These are phyloP conservation scores for Citrullus amarus DNA, from an alignment of 306 rosid species.

Conservation along the genomic window DNA sequence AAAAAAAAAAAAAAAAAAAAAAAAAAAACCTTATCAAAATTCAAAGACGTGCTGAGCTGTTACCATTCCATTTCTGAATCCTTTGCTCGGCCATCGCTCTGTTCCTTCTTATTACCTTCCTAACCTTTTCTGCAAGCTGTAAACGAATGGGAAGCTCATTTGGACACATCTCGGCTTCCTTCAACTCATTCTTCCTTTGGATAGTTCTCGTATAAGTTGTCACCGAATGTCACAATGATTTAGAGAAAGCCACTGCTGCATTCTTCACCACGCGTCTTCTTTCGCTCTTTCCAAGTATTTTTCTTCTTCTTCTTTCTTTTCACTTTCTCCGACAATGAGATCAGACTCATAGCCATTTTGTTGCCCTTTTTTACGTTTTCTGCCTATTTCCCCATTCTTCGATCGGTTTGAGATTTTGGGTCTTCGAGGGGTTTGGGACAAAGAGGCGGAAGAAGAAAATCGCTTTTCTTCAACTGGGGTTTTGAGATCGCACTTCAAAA, in stretches of 20 bases:
- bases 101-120: slow-evolving; percentile 15
- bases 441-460: neutral
- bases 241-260: slow-evolving; percentile 32
- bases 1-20: no score
- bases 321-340: slow-evolving; percentile 45
- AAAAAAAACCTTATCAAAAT: slow-evolving; percentile 12
- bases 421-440: neutral
- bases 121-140: slow-evolving; percentile 44
- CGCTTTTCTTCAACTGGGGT: slow-evolving; percentile 3
- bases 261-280: slow-evolving; percentile 43
- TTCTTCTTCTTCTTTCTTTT: neutral
- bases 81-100: neutral
- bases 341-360: slow-evolving; percentile 21
- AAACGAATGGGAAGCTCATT: slow-evolving; percentile 32
- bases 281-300: slow-evolving; percentile 11
- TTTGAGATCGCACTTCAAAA: slow-evolving; percentile 24
- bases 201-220: slow-evolving; percentile 17
- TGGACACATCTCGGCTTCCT: slow-evolving; percentile 22
- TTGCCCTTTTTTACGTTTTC: neutral
- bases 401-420: neutral
- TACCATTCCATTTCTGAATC: slow-evolving; percentile 19
- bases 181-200: slow-evolving; percentile 1
- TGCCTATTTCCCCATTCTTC: neutral
- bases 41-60: slow-evolving; percentile 82
- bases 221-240: slow-evolving; percentile 47